A percentile compares a stretch with the other conserved stretches of the same genome.
phyloP scores from a whole-genome alignment of 2,329 filamentous ascomycete species.

The Stagonosporopsis vannaccii region DNA sequence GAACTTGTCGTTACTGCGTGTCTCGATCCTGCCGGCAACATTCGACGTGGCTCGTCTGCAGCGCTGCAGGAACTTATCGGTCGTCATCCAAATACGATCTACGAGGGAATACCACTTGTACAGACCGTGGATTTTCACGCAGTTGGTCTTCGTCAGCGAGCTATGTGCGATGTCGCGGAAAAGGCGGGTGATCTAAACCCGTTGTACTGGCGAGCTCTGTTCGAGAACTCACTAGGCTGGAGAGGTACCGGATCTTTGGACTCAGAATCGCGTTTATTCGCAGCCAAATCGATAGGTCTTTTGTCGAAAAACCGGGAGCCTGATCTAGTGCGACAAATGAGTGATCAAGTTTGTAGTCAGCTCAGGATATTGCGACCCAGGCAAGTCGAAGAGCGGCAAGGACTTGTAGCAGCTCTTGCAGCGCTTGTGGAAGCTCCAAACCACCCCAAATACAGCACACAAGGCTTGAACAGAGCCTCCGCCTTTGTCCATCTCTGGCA shows the following conservation, averaged over 20 bases:
- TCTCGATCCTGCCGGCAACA: conserved; percentile 90
- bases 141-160: conserved; percentile 84
- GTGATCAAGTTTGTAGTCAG: conserved; percentile 52
- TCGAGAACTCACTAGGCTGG: conserved; percentile 80
- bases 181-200: conserved; percentile 70
- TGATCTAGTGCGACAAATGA: conserved; percentile 50
- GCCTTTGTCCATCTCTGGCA: conserved; percentile 41
- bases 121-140: conserved; percentile 93
- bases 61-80: conserved; percentile 94
- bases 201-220: conserved; percentile 71
- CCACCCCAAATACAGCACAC: neutral
- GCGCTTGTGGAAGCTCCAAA: conserved; percentile 26
- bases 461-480: neutral
- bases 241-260: conserved; percentile 86
- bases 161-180: conserved; percentile 78
- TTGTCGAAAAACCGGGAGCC: conserved; percentile 55
- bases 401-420: conserved; percentile 65
- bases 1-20: conserved; percentile 83
- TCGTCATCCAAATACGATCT: conserved; percentile 84
- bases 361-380: conserved; percentile 60
- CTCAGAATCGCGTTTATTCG: conserved; percentile 72
- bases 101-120: conserved; percentile 82
- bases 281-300: conserved; percentile 72
- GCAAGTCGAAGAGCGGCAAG: conserved; percentile 75
- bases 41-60: conserved; percentile 88